phyloP scores from a whole-genome alignment of 2,329 filamentous ascomycete species.

The Aspergillus fumigatus region DNA sequence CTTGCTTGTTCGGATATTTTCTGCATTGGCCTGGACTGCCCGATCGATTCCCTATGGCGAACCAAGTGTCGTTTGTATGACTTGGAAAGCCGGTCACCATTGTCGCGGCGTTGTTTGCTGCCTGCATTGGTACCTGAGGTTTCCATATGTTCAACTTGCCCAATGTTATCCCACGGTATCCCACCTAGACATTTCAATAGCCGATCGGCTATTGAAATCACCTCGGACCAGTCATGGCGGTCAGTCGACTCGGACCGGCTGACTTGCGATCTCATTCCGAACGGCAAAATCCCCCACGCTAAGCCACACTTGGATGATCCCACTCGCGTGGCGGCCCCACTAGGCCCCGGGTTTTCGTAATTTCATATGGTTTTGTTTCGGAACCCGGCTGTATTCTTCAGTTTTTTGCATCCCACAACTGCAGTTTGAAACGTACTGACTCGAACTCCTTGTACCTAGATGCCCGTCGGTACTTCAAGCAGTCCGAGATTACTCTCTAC shows the following conservation, averaged over 20 bases:
- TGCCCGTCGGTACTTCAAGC: constrained; percentile 96
- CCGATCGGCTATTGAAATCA: constrained; percentile 33
- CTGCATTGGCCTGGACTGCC: neutral
- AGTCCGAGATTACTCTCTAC: constrained; percentile 96
- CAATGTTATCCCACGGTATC: constrained; percentile 15
- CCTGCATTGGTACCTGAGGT: constrained; percentile 13
- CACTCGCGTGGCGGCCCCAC: constrained; percentile 21
- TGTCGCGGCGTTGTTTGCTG: constrained; percentile 6
- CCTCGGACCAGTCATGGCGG: constrained; percentile 19
- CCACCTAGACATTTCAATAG: constrained; percentile 22
- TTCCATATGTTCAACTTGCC: constrained; percentile 2
- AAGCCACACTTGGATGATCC: constrained; percentile 15
- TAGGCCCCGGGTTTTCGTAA: constrained; percentile 13
- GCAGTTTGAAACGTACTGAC: constrained; percentile 10
- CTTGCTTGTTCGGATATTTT: neutral
- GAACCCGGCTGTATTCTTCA: neutral
- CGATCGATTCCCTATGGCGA: neutral
- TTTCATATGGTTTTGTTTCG: constrained; percentile 4
- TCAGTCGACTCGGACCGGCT: constrained; percentile 20
- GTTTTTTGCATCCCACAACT: neutral
- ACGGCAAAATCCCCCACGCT: constrained; percentile 26
- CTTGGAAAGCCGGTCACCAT: neutral
- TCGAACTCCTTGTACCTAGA: constrained; percentile 50
- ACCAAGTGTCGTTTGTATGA: neutral
- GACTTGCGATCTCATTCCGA: neutral